These are phyloP conservation scores for Paramecium caudatum DNA, from an alignment of 73 alveolate species.

Conservation along the genomic window DNA sequence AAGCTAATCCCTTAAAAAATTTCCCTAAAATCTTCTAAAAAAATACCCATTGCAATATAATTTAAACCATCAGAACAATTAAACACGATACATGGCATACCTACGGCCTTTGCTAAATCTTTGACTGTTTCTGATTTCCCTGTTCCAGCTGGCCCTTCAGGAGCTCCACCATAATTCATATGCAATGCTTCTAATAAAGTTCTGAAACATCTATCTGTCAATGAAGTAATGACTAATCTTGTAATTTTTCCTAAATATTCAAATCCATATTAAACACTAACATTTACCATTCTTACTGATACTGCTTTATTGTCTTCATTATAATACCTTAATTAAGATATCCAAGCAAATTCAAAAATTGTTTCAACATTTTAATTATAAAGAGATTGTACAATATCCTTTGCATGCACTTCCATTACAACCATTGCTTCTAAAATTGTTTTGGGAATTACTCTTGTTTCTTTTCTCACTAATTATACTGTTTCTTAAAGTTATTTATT, in stretches of 20 bases:
- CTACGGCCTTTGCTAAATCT: slow-evolving; percentile 98
- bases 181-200: slow-evolving; percentile 93
- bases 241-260: slow-evolving; percentile 93
- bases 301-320: slow-evolving; percentile 33
- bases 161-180: slow-evolving; percentile 96
- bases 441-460: slow-evolving; percentile 76
- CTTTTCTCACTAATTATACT: slow-evolving; percentile 82
- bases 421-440: slow-evolving; percentile 85
- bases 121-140: slow-evolving; percentile 98
- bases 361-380: slow-evolving; percentile 75
- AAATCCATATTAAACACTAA: slow-evolving; percentile 85
- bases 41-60: slow-evolving; percentile 95
- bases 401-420: slow-evolving; percentile 89
- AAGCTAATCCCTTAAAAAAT: slow-evolving; percentile 85
- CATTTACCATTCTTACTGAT: slow-evolving; percentile 46
- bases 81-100: slow-evolving; percentile 96
- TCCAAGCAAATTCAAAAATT: slow-evolving; percentile 86
- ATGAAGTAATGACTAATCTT: slow-evolving; percentile 93
- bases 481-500: slow-evolving; percentile 78
- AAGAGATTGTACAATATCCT: slow-evolving; percentile 82
- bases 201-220: slow-evolving; percentile 94
- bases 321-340: slow-evolving; percentile 85
- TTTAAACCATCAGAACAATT: slow-evolving; percentile 97
- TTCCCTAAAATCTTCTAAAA: slow-evolving; percentile 85
- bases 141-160: slow-evolving; percentile 98